Conservation (phyloP, 2,329 filamentous ascomycete genomes). For the Fusarium sp. region DNA sequence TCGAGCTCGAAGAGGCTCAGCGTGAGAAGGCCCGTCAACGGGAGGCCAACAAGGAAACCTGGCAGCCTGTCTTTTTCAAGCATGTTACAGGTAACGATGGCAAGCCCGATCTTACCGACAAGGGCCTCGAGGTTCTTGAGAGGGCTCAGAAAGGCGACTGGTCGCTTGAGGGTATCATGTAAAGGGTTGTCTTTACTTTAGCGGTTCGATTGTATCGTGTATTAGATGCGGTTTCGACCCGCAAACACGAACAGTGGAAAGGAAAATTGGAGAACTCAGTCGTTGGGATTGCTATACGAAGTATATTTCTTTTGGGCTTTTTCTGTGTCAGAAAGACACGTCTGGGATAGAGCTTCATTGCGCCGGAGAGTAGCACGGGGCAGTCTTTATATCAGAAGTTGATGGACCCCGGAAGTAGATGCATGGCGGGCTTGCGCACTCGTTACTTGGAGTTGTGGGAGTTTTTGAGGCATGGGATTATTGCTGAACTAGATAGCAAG, state of each 20-base stretch:
- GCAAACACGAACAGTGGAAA: neutral
- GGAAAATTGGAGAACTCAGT: conserved; percentile 4
- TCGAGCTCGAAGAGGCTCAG: conserved; percentile 91
- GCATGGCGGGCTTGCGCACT: conserved; percentile 45
- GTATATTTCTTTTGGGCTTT: conserved; percentile 23
- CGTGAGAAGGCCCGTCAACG: conserved; percentile 85
- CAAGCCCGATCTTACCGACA: conserved; percentile 66
- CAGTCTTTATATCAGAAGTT: conserved; percentile 4
- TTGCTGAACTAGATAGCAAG: conserved; percentile 35
- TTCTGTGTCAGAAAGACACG: conserved; percentile 40
- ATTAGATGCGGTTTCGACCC: neutral
- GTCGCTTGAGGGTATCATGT: conserved; percentile 57
- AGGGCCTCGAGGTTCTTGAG: conserved; percentile 62
- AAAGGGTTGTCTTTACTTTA: neutral
- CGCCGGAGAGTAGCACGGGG: conserved; percentile 23
- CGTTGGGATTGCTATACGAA: conserved; percentile 36
- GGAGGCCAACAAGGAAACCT: conserved; percentile 75
- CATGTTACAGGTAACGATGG: conserved; percentile 66
- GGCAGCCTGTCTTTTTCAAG: conserved; percentile 90
- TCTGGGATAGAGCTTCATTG: conserved; percentile 44
- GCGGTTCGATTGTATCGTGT: neutral
- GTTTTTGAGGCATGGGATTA: conserved; percentile 36
- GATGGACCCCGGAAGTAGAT: conserved; percentile 24
- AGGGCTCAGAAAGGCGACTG: conserved; percentile 65
- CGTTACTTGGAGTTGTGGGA: conserved; percentile 46